Conservation (phyloP, 306 rosid species). For the Abrus precatorius region DNA sequence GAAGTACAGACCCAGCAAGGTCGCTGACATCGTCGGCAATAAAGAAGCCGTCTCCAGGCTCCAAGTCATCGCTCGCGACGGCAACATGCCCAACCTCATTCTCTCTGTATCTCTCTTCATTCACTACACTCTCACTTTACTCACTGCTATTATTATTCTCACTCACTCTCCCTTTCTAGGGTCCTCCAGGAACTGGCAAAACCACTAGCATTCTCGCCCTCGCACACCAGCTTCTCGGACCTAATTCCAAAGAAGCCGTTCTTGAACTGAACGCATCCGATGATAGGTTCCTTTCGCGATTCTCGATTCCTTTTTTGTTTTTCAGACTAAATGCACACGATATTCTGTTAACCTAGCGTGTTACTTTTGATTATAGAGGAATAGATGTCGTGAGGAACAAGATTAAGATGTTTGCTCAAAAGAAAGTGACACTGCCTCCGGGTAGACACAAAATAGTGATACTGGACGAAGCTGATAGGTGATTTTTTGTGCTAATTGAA, state of each 20-base stretch:
- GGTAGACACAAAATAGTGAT: conserved; percentile 90
- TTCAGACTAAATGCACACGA: neutral
- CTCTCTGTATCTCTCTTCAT: conserved; percentile 59
- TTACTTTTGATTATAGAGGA: conserved; percentile 63
- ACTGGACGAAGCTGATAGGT: conserved; percentile 99
- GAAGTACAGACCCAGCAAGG: conserved; percentile 90
- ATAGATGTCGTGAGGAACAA: conserved; percentile 98
- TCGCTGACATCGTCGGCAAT: conserved; percentile 88
- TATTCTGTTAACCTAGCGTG: neutral
- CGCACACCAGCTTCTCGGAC: conserved; percentile 89
- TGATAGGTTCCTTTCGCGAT: conserved; percentile 60
- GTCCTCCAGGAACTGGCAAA: conserved; percentile 98
- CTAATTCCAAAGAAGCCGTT: conserved; percentile 88
- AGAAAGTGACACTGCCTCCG: conserved; percentile 82
- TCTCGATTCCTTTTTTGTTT: neutral
- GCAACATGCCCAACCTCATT: conserved; percentile 95
- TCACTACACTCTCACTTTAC: neutral
- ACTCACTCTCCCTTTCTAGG: conserved; percentile 54
- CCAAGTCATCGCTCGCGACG: conserved; percentile 94
- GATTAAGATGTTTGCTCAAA: conserved; percentile 97
- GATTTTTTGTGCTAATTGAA: conserved; percentile 12
- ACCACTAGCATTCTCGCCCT: conserved; percentile 96
- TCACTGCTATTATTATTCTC: neutral
- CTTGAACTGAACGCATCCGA: conserved; percentile 94
- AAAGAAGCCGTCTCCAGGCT: conserved; percentile 89